A percentile compares a stretch with the other conserved stretches of the same genome.
Evolutionary conservation across 768 basidiomycete genomes (phyloP).

Genomic region (Tylopilus sp.): DNA sequence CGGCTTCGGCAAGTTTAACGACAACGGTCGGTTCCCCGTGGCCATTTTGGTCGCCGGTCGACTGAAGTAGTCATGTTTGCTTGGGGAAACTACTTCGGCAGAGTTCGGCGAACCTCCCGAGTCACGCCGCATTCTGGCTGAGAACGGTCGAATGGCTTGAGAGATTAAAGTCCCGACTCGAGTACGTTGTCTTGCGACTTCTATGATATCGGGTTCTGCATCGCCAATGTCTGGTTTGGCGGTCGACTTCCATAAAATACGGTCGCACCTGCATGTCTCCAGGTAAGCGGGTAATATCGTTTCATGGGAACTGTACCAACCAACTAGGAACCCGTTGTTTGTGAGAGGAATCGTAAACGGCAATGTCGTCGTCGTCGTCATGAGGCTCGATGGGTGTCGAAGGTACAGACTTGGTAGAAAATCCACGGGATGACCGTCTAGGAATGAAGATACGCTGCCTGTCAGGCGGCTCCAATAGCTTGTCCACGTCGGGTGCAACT

Average conservation of each 20-base stretch:
- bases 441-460: slow-evolving; percentile 21
- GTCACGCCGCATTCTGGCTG: slow-evolving; percentile 36
- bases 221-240: slow-evolving; percentile 44
- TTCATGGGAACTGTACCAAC: slow-evolving; percentile 37
- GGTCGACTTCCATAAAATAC: slow-evolving; percentile 80
- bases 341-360: slow-evolving; percentile 76
- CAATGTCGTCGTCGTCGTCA: slow-evolving; percentile 44
- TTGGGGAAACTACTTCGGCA: slow-evolving; percentile 15
- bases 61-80: slow-evolving; percentile 23
- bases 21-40: slow-evolving; percentile 17
- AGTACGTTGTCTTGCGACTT: slow-evolving; percentile 36
- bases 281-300: slow-evolving; percentile 1
- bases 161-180: slow-evolving; percentile 53
- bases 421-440: slow-evolving; percentile 26
- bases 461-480: slow-evolving; percentile 19
- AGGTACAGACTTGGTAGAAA: slow-evolving; percentile 29
- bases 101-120: slow-evolving; percentile 32
- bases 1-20: slow-evolving; percentile 20
- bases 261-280: slow-evolving; percentile 61
- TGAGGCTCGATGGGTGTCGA: slow-evolving; percentile 36
- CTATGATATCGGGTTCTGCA: slow-evolving; percentile 36
- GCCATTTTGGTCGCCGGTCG: slow-evolving; percentile 13
- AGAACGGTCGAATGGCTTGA: slow-evolving; percentile 49
- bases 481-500: background rate
- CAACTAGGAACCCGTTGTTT: slow-evolving; percentile 85